Conservation (phyloP, 2,329 filamentous ascomycete genomes). For the Tolypocladium amazonense region DNA sequence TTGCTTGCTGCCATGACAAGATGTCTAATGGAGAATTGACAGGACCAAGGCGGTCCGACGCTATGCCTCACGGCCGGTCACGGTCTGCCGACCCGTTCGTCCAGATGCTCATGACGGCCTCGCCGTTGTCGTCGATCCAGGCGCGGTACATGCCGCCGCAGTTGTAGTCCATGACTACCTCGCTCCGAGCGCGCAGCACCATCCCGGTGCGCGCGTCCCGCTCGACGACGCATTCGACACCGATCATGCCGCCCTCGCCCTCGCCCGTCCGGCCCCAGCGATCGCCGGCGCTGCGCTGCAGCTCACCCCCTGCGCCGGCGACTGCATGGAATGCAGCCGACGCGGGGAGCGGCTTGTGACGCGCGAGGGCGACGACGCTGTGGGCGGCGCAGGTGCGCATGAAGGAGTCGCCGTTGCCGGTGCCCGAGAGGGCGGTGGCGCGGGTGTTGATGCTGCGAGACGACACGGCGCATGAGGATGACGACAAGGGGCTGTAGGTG, state of each 20-base stretch:
- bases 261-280: conserved; percentile 67
- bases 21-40: neutral
- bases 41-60: neutral
- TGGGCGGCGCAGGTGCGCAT: conserved; percentile 60
- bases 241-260: conserved; percentile 78
- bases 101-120: conserved; percentile 38
- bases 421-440: conserved; percentile 59
- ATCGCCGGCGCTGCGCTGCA: conserved; percentile 63
- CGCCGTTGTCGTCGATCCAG: conserved; percentile 55
- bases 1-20: neutral
- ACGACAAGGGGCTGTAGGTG: conserved; percentile 21
- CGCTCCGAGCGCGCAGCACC: conserved; percentile 29
- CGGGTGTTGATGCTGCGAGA: conserved; percentile 7
- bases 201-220: conserved; percentile 27
- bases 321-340: conserved; percentile 51
- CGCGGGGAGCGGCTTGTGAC: conserved; percentile 46
- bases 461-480: neutral
- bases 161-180: conserved; percentile 69
- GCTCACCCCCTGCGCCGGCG: conserved; percentile 59
- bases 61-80: neutral
- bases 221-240: conserved; percentile 52
- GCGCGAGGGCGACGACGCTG: conserved; percentile 62
- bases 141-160: conserved; percentile 83
- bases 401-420: conserved; percentile 85
- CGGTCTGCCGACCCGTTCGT: conserved; percentile 15